A percentile compares a stretch with the other conserved stretches of the same genome.
Conservation (phyloP, 345 rosid species). For the Bruguiera sexangula region DNA sequence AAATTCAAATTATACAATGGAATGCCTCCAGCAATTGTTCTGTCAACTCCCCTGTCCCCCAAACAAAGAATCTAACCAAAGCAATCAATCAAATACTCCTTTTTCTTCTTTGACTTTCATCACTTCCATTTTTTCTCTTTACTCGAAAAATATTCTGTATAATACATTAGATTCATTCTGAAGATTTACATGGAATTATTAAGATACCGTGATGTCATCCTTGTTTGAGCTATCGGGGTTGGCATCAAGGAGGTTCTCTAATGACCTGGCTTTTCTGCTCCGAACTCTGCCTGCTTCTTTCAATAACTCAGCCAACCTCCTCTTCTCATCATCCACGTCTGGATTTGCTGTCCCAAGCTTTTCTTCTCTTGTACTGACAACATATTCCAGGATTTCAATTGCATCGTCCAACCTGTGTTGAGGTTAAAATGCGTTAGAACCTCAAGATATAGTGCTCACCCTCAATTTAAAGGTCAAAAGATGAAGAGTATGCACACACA, state of each 20-base stretch:
- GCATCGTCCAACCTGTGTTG: conserved; percentile 79
- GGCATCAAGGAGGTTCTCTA: conserved; percentile 77
- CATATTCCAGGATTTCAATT: conserved; percentile 59
- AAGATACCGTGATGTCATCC: conserved; percentile 36
- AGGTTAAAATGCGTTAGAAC: conserved; percentile 8
- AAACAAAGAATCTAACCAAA: no score
- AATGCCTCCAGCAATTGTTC: no score
- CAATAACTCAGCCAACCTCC: conserved; percentile 65
- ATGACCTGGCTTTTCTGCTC: conserved; percentile 63
- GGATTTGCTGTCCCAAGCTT: conserved; percentile 90
- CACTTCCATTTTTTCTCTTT: no score
- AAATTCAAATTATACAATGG: no score
- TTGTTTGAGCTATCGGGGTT: conserved; percentile 30
- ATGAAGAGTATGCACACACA: neutral
- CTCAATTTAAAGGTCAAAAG: neutral
- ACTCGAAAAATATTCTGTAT: conserved; percentile 24
- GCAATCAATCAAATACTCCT: no score
- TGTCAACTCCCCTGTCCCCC: no score
- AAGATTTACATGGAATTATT: conserved; percentile 11
- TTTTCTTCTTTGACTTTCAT: no score
- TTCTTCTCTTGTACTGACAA: conserved; percentile 76
- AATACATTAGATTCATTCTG: conserved; percentile 29
- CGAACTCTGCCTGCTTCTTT: conserved; percentile 78
- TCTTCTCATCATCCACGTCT: conserved; percentile 87
- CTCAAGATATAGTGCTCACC: neutral